phyloP scores from a whole-genome alignment of 441 rosid species.

The Capsella rubella region DNA sequence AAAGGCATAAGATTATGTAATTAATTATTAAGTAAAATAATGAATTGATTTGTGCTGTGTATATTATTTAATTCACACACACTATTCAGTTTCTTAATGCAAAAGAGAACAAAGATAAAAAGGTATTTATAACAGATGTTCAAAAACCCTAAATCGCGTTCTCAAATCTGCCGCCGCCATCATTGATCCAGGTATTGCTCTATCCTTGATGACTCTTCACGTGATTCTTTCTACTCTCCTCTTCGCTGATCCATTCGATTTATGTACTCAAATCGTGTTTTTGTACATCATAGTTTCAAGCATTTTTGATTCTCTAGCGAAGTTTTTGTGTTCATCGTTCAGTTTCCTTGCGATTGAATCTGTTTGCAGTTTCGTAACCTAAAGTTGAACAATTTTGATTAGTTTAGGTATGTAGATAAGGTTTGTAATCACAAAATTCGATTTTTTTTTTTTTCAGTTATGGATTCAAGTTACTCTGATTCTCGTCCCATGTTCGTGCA shows the following conservation, averaged over 20 bases:
- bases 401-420: neutral
- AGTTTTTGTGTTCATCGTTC: conserved; percentile 10
- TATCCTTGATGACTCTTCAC: conserved; percentile 9
- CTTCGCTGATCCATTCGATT: conserved; percentile 15
- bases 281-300: conserved; percentile 24
- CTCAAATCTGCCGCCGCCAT: conserved; percentile 45
- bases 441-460: conserved; percentile 7
- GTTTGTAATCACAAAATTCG: conserved; percentile 12
- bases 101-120: conserved; percentile 14
- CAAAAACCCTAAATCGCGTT: conserved; percentile 45
- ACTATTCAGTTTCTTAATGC: conserved; percentile 27
- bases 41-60: neutral
- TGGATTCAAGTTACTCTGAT: conserved; percentile 70
- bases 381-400: neutral
- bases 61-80: too few relatives aligned
- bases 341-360: neutral
- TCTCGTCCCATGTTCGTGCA: conserved; percentile 54
- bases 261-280: conserved; percentile 11
- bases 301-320: conserved; percentile 36
- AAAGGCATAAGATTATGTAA: conserved; percentile 10
- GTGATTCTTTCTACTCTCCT: conserved; percentile 3
- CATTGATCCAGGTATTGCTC: conserved; percentile 38
- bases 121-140: conserved; percentile 39
- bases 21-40: neutral
- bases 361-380: conserved; percentile 14